Evolutionary conservation across 129 eudicot species (phyloP).

Genomic region (Escallonia rubra): DNA sequence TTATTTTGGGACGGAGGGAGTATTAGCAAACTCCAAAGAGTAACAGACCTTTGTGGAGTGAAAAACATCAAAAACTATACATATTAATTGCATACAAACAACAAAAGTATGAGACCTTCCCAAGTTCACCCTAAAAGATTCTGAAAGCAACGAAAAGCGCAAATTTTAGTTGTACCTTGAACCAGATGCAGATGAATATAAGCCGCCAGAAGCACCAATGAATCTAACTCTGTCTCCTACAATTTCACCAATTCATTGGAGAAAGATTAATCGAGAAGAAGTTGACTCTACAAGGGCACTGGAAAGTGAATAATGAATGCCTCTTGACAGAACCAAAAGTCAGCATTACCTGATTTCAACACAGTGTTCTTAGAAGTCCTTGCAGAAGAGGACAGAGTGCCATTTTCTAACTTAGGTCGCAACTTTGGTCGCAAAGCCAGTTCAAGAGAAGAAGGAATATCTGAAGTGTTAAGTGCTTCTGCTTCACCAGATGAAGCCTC

Average conservation of each 20-base stretch:
- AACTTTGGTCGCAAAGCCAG: slow-evolving; percentile 39
- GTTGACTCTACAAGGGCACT: background rate
- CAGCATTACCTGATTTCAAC: slow-evolving; percentile 47
- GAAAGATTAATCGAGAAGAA: slow-evolving; percentile 12
- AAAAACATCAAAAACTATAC: no score
- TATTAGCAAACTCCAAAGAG: no score
- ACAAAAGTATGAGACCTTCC: background rate
- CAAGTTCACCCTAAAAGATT: background rate
- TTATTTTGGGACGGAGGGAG: no score
- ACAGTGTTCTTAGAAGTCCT: slow-evolving; percentile 46
- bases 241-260: slow-evolving; percentile 15
- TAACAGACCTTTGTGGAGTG: no score
- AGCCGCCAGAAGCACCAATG: slow-evolving; percentile 47
- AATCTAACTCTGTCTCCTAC: slow-evolving; percentile 79
- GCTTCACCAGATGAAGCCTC: slow-evolving; percentile 41
- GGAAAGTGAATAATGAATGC: background rate
- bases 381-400: slow-evolving; percentile 25
- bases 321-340: background rate
- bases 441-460: slow-evolving; percentile 26
- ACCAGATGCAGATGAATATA: slow-evolving; percentile 41
- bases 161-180: slow-evolving; percentile 39
- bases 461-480: slow-evolving; percentile 29
- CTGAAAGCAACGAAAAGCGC: background rate
- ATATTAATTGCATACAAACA: no score
- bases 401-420: slow-evolving; percentile 47